Conservation (phyloP, 2,329 filamentous ascomycete species). For the Gliomastix tumulicola region DNA sequence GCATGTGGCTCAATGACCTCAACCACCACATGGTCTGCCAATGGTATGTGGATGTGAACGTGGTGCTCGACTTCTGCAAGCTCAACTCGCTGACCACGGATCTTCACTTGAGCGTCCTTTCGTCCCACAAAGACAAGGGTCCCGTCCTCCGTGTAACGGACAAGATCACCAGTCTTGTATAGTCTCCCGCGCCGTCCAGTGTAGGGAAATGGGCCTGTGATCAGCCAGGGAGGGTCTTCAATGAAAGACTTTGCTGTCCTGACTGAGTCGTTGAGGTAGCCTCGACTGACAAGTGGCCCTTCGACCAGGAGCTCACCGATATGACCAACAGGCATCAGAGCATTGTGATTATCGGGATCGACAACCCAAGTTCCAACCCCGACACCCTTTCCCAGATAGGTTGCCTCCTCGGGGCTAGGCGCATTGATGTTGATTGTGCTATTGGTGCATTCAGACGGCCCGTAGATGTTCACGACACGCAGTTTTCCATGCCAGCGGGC, state of each 20-base stretch:
- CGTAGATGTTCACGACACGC: no score
- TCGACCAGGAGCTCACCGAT: slow-evolving; percentile 37
- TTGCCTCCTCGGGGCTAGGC: slow-evolving; percentile 6
- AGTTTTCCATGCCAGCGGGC: slow-evolving; percentile 12
- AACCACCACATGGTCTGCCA: slow-evolving; percentile 8
- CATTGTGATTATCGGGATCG: slow-evolving; percentile 5
- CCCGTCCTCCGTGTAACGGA: slow-evolving; percentile 18
- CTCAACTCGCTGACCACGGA: slow-evolving; percentile 53
- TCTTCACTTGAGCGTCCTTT: slow-evolving; percentile 17
- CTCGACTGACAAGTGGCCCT: slow-evolving; percentile 43
- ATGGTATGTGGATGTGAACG: slow-evolving; percentile 22
- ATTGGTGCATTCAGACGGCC: slow-evolving; percentile 38
- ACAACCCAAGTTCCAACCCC: slow-evolving; percentile 13
- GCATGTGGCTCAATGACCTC: slow-evolving; percentile 11
- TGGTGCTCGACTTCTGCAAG: slow-evolving; percentile 22
- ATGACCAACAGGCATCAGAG: neutral
- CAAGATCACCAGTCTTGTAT: slow-evolving; percentile 10
- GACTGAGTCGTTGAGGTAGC: slow-evolving; percentile 5
- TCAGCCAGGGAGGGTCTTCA: slow-evolving; percentile 2
- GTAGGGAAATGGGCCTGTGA: neutral
- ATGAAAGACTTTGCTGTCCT: slow-evolving; percentile 5
- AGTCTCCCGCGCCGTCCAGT: slow-evolving; percentile 3
- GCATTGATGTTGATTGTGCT: slow-evolving; percentile 20
- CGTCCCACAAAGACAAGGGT: slow-evolving; percentile 35
- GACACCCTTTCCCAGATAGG: slow-evolving; percentile 6